Evolutionary conservation across 345 rosid genomes (phyloP).

Genomic region (Eucalyptus brandiana): DNA sequence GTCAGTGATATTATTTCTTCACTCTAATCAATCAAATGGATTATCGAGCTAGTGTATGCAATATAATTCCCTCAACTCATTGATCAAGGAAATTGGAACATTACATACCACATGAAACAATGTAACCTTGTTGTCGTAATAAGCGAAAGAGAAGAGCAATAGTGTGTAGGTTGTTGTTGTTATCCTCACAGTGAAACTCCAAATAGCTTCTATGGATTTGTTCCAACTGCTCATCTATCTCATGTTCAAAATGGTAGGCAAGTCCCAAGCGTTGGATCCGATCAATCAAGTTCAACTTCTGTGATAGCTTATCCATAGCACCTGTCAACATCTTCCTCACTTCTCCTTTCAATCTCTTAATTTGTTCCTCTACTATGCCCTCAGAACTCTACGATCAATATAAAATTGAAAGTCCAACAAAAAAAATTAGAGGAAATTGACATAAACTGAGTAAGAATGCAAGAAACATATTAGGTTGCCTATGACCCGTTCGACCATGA

Average conservation of each 20-base stretch:
- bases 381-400: not conserved
- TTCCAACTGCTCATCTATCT: not conserved
- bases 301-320: not conserved
- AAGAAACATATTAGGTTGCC: not conserved
- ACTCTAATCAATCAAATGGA: too few species aligned
- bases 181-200: not conserved
- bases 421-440: too few species aligned
- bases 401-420: not conserved
- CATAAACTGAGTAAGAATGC: too few species aligned
- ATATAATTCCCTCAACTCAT: not conserved
- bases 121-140: constrained; percentile 11
- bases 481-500: not conserved
- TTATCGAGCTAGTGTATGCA: not conserved
- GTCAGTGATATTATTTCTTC: too few species aligned
- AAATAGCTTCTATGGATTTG: not conserved
- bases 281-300: constrained; percentile 6
- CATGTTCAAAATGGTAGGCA: constrained; percentile 5
- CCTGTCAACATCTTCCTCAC: constrained; percentile 3
- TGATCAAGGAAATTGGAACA: not conserved
- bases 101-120: not conserved
- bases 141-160: constrained; percentile 9
- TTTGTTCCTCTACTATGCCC: not conserved
- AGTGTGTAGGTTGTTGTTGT: not conserved
- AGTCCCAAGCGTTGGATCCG: constrained; percentile 8
- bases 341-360: not conserved